These are phyloP conservation scores for Populus nigra DNA, from an alignment of 345 rosid genomes.

Conservation along the genomic window DNA sequence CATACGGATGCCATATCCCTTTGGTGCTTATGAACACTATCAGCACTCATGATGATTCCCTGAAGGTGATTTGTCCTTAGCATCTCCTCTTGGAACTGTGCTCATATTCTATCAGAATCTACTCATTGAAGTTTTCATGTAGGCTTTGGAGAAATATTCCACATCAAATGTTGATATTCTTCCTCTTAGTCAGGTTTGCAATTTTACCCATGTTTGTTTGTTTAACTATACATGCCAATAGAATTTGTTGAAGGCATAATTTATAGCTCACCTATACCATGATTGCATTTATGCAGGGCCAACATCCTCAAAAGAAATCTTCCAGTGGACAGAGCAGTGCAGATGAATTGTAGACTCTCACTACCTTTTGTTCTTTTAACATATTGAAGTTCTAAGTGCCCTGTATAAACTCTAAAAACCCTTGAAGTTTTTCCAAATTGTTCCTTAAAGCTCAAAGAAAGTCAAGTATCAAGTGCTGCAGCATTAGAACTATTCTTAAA, in stretches of 20 bases:
- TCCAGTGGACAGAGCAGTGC: slow-evolving; percentile 13
- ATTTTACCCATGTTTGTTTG: neutral
- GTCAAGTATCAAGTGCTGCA: no score
- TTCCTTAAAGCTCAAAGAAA: no score
- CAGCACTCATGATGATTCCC: slow-evolving; percentile 30
- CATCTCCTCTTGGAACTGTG: slow-evolving; percentile 10
- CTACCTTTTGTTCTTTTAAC: neutral
- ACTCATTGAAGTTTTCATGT: slow-evolving; percentile 21
- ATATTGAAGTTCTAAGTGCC: neutral
- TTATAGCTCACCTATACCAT: neutral
- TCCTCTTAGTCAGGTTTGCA: slow-evolving; percentile 40
- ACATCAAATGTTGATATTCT: slow-evolving; percentile 38
- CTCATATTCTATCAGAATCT: neutral
- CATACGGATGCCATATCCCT: slow-evolving; percentile 49
- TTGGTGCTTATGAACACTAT: slow-evolving; percentile 43
- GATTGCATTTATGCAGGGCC: slow-evolving; percentile 20
- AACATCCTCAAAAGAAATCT: slow-evolving; percentile 16
- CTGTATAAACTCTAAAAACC: no score
- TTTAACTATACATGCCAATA: neutral
- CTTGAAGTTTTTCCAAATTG: no score
- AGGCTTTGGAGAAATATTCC: slow-evolving; percentile 51
- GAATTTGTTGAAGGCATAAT: neutral
- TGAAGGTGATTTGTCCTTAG: slow-evolving; percentile 38
- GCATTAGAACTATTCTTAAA: no score
- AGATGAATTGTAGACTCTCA: slow-evolving; percentile 31